phyloP scores from a whole-genome alignment of 306 rosid genomes.

The Rubus parviflorus region DNA sequence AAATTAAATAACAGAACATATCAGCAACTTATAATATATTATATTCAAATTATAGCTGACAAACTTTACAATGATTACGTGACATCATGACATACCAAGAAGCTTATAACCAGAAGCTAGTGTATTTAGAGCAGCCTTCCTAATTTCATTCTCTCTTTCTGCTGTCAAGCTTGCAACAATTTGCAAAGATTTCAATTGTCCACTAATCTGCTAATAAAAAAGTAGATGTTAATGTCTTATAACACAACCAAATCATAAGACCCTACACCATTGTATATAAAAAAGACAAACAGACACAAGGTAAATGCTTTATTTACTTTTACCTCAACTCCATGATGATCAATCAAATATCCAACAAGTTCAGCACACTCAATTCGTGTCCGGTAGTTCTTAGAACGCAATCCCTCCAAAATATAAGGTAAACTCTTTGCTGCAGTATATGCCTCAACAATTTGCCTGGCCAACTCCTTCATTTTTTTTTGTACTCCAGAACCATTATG shows the following conservation, averaged over 20 bases:
- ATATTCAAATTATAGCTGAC: neutral
- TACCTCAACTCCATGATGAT: constrained; percentile 91
- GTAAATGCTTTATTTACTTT: neutral
- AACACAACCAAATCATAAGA: neutral
- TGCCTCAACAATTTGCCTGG: constrained; percentile 68
- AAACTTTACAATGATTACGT: constrained; percentile 1
- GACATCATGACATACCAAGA: constrained; percentile 66
- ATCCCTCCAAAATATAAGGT: constrained; percentile 92
- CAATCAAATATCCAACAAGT: constrained; percentile 86
- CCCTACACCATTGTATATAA: neutral
- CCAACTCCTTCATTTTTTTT: constrained; percentile 92
- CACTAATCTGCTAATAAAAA: constrained; percentile 64
- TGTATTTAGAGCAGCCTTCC: constrained; percentile 96
- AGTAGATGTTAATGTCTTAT: constrained; percentile 19
- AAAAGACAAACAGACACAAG: neutral
- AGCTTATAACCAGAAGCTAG: constrained; percentile 97
- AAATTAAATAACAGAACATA: constrained; percentile 7
- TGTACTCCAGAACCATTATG: constrained; percentile 95
- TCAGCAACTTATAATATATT: neutral
- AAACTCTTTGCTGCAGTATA: constrained; percentile 84
- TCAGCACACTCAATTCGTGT: constrained; percentile 94
- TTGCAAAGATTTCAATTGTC: constrained; percentile 91
- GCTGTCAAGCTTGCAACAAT: constrained; percentile 94
- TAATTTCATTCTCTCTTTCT: constrained; percentile 90
- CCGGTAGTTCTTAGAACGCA: constrained; percentile 96